A percentile compares a stretch with the other conserved stretches of the same genome.
These are phyloP conservation scores for Nitzschia sp. DNA, from an alignment of 108 stramenopile genomes.

Conservation along the genomic window DNA sequence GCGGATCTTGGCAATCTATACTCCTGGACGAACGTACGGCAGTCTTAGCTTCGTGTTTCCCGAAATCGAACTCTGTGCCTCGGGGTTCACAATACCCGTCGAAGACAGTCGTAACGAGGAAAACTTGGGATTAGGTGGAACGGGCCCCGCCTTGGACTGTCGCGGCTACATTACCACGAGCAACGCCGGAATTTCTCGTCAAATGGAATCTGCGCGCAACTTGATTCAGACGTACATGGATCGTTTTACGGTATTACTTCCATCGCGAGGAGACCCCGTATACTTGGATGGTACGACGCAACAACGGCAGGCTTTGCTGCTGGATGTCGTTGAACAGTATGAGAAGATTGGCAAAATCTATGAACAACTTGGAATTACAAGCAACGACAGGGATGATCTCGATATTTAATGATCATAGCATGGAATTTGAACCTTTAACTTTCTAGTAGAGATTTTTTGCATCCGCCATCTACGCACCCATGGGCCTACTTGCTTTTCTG, in stretches of 20 bases:
- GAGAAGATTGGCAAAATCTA: constrained; percentile 53
- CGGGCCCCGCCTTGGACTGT: constrained; percentile 73
- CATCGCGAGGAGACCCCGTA: constrained; percentile 73
- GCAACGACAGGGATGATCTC: not conserved
- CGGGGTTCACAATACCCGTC: constrained; percentile 77
- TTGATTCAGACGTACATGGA: constrained; percentile 67
- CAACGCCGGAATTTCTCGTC: constrained; percentile 56
- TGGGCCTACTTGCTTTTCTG: constrained; percentile 7
- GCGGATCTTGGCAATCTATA: constrained; percentile 73
- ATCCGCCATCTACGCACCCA: not conserved
- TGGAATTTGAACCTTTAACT: no score
- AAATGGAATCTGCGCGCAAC: constrained; percentile 69
- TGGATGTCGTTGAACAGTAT: constrained; percentile 43
- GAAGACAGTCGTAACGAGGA: constrained; percentile 60
- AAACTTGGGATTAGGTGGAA: constrained; percentile 26
- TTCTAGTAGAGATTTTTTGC: not conserved
- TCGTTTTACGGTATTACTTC: constrained; percentile 66
- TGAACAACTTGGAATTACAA: constrained; percentile 46
- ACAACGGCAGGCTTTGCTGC: constrained; percentile 28
- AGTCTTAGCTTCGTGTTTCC: constrained; percentile 81
- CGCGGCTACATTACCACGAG: constrained; percentile 81
- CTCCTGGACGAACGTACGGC: constrained; percentile 84
- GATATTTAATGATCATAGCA: constrained; percentile 1
- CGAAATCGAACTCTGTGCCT: constrained; percentile 56
- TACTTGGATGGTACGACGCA: constrained; percentile 44